Evolutionary conservation across 1,284 basidiomycete genomes (phyloP), one percentile per base, ranked within the genome.

Genomic region (Pterulicium gracile): DNA sequence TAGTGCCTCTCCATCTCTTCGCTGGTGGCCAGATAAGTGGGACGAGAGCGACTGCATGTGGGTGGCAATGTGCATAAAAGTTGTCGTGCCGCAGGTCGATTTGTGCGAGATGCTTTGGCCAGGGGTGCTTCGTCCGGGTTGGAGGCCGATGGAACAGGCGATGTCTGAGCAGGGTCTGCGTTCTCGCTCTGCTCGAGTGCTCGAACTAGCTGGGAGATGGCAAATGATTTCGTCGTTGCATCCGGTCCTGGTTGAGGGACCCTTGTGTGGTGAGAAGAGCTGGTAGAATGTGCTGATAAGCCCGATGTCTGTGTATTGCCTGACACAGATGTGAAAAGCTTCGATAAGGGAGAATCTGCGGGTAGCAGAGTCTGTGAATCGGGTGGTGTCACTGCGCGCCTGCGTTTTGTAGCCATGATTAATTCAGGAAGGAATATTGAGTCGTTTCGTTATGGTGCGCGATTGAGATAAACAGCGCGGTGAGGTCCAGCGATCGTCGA

Each of bases 1-100:
- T 93, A 89, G 64, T 94, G 90, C 20, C 74, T 64, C 55, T 91
- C 86, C 3, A 92, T 72, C 47, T 87, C 85, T 17, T 68, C 70
- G 27, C 75, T 71, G 50, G 73, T 74, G 1, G 70, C 66, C 45
- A 91, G 72, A 1, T 68, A 60, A 1, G 82, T 82, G 0, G 84
- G 75, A 0, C 66, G 64, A 5, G 36, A 39, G 14, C 74, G 81
- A 47, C 78, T 75, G 63, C 90, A 94, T 36, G 85, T 88, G 14
- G 90, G 90, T 1, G 89, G 87, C 4, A 93, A 71, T 1, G 77
- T 79, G 61, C 88, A 92, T 13, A 81, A 57, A 42, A 84, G 56
- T 4, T 68, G 65, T 43, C 36, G 5, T 4, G 5, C 15, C 5
- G 5, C n/a, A 15, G 36, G 36, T 7, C n/a, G 36, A 18, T 39